Evolutionary conservation across 2,329 filamentous ascomycete genomes (phyloP).

Genomic region (Claviceps paspali): DNA sequence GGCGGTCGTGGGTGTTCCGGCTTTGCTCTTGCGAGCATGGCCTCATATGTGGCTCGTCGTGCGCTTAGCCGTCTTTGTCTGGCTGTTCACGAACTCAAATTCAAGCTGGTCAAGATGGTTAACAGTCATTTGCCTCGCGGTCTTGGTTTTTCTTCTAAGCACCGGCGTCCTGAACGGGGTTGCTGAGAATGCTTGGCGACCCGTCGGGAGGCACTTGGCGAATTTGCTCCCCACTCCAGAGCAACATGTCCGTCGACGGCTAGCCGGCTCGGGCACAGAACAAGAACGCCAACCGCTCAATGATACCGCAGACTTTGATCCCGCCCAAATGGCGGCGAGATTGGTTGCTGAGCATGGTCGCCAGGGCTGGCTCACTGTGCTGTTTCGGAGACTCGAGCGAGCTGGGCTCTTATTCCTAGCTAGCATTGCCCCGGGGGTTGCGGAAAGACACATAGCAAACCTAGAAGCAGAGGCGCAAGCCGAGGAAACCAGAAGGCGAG

Average conservation of each 20-base stretch:
- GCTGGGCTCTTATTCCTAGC: constrained; percentile 48
- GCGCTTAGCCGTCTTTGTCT: constrained; percentile 43
- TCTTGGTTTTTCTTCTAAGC: constrained; percentile 42
- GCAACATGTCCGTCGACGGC: constrained; percentile 12
- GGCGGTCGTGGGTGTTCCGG: constrained; percentile 17
- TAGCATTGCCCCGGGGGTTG: constrained; percentile 50
- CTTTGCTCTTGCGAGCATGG: constrained; percentile 26
- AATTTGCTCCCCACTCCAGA: constrained; percentile 38
- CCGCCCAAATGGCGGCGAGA: constrained; percentile 36
- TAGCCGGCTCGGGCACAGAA: constrained; percentile 10
- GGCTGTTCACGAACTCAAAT: constrained; percentile 46
- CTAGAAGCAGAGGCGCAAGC: constrained; percentile 36
- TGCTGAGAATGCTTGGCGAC: constrained; percentile 38
- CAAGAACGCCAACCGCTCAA: constrained; percentile 12
- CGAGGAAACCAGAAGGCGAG: constrained; percentile 25
- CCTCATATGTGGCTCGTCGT: constrained; percentile 48
- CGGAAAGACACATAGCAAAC: constrained; percentile 47
- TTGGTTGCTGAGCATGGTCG: constrained; percentile 28
- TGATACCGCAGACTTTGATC: constrained; percentile 23
- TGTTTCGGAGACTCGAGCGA: constrained; percentile 40
- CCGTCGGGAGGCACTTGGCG: constrained; percentile 43
- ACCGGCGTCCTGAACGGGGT: constrained; percentile 42
- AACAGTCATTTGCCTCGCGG: constrained; percentile 36
- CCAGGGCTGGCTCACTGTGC: constrained; percentile 19
- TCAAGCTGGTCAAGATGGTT: constrained; percentile 45